Evolutionary conservation across 768 basidiomycete species (phyloP).

Genomic region (Leccinellum luteum): DNA sequence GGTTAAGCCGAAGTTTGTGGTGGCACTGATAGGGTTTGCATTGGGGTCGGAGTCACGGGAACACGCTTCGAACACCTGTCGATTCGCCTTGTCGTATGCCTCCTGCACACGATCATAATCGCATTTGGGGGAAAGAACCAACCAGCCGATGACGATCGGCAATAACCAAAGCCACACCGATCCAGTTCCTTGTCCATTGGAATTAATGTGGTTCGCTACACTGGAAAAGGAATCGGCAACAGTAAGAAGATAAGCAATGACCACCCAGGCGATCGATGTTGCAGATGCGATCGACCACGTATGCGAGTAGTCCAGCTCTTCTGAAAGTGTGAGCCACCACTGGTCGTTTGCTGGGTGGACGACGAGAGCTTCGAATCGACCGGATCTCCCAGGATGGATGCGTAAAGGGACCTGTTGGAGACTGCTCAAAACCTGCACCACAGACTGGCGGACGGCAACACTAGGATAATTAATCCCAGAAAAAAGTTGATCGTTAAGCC

Average conservation of each 20-base stretch:
- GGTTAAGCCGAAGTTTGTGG: constrained; percentile 13
- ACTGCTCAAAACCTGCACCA: constrained; percentile 35
- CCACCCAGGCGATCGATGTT: constrained; percentile 42
- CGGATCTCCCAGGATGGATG: constrained; percentile 25
- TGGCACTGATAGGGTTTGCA: background rate
- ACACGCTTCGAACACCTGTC: background rate
- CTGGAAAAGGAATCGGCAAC: constrained; percentile 17
- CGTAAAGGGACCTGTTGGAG: constrained; percentile 44
- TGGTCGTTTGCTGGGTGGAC: constrained; percentile 41
- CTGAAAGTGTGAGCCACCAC: constrained; percentile 39
- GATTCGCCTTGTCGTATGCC: constrained; percentile 16
- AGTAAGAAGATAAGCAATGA: constrained; percentile 37
- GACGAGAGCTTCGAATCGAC: constrained; percentile 39
- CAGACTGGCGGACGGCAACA: constrained; percentile 6
- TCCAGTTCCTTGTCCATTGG: constrained; percentile 38
- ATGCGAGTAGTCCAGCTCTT: constrained; percentile 36
- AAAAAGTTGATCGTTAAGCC: constrained; percentile 35
- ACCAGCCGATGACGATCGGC: constrained; percentile 40
- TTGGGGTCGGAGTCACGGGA: background rate
- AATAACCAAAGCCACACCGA: constrained; percentile 45
- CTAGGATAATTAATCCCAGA: constrained; percentile 30
- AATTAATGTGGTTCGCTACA: constrained; percentile 21
- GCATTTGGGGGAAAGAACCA: constrained; percentile 40
- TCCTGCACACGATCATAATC: constrained; percentile 31
- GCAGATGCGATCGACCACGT: constrained; percentile 41